Evolutionary conservation across 257 asterid genomes (phyloP), one percentile per base, ranked within the genome.

Genomic region (Linderniella brevidens): DNA sequence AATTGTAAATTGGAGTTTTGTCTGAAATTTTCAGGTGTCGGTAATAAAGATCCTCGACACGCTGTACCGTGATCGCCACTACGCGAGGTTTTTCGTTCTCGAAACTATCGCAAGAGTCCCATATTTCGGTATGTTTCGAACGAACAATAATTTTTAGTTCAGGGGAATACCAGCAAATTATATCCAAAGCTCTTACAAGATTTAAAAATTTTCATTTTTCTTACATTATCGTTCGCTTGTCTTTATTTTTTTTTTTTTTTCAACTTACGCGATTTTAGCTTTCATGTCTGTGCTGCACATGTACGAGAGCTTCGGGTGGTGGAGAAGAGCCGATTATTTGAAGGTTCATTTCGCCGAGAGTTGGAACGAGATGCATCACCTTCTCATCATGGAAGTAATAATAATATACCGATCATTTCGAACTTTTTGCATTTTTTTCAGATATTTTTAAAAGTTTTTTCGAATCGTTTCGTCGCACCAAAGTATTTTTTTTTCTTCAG

Each of bases 341-440:
- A 77, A 90, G 66, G 99, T 85, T 62, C 99, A 90, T 65, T 90
- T 90, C 69, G 99, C 99, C 37, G 99, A 90, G 73, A 90, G 99
- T 74, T 90, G 96, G 96, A 90, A 90, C 63, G 99, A 90, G 80
- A 85, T 90, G 99, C 99, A 90, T 64, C 99, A 90, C 77, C 71
- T 90, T 52, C 99, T 90, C 61, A 90, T 90, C 56, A 90, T 90
- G 99, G 99, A 85, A 69, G 99, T 81, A 79, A 73, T 64, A 69
- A 96, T 81, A 79, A 73, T 64, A 54, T 53, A 55, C 53, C 6
- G 32, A 25, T 25, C 32, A 6, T 25, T 25, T 25, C 32, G 4
- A 25, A 25, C n/a, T n/a, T n/a, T 25, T 25, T 25, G 32, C 32
- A 3, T 6, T 25, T 25, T 25, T 25, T 25, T 6, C 6, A 25